phyloP scores from a whole-genome alignment of 495 filamentous ascomycete species.

The Lepidopterella palustris region DNA sequence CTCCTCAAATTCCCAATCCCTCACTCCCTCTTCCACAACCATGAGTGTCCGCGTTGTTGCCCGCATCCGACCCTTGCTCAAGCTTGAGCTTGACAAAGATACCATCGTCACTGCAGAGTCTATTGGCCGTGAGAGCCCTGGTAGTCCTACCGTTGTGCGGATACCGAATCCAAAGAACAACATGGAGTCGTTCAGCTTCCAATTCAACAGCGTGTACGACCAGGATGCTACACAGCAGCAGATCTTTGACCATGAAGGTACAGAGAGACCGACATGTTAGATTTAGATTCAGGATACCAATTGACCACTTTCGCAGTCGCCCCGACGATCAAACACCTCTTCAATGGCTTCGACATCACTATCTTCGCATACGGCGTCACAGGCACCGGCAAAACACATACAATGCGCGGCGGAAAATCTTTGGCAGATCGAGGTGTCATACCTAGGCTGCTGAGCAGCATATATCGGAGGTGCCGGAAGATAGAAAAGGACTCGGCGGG shows the following conservation, averaged over 20 bases:
- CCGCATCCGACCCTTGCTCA: conserved; percentile 78
- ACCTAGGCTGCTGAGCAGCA: conserved; percentile 75
- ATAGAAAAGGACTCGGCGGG: conserved; percentile 77
- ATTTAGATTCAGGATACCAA: background rate
- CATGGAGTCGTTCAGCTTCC: conserved; percentile 82
- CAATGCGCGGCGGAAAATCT: conserved; percentile 90
- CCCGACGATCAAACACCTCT: conserved; percentile 79
- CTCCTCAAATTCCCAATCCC: background rate
- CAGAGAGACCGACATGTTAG: conserved; percentile 28
- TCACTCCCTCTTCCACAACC: conserved; percentile 1
- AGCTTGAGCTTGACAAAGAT: conserved; percentile 74
- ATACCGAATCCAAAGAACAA: conserved; percentile 95
- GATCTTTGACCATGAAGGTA: conserved; percentile 83
- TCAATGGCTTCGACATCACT: conserved; percentile 88
- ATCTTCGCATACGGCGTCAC: conserved; percentile 96
- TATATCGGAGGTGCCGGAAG: conserved; percentile 81
- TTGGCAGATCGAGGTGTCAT: conserved; percentile 88
- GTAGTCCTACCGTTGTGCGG: conserved; percentile 61
- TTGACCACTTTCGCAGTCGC: conserved; percentile 45
- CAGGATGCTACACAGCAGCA: conserved; percentile 70
- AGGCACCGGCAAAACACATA: conserved; percentile 95
- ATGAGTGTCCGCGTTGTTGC: conserved; percentile 83
- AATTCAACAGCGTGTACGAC: conserved; percentile 92
- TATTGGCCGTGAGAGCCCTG: conserved; percentile 39
- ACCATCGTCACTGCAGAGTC: conserved; percentile 62